These are phyloP conservation scores for Pseudocercospora eumusae DNA, from an alignment of 2,329 filamentous ascomycete genomes.

Conservation along the genomic window DNA sequence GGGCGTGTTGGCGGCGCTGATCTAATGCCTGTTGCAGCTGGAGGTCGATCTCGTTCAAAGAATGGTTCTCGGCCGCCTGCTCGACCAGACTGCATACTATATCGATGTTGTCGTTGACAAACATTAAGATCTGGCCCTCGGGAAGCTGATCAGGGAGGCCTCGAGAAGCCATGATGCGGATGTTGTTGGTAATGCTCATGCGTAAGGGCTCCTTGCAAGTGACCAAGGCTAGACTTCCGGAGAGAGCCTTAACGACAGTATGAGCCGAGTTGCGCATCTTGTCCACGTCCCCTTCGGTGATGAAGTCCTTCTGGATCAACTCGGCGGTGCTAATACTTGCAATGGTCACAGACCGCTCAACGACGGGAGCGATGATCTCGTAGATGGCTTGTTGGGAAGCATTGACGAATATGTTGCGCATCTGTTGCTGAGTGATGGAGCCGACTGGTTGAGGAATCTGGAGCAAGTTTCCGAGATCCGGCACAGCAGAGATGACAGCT, in stretches of 20 bases:
- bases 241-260: conserved; percentile 92
- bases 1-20: conserved; percentile 71
- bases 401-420: conserved; percentile 73
- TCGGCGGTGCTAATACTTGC: conserved; percentile 95
- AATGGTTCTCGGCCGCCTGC: conserved; percentile 90
- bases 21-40: conserved; percentile 83
- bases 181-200: conserved; percentile 96
- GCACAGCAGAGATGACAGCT: conserved; percentile 75
- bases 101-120: conserved; percentile 96
- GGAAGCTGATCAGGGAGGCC: conserved; percentile 72
- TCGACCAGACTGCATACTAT: conserved; percentile 91
- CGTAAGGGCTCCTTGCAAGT: conserved; percentile 96
- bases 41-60: conserved; percentile 90
- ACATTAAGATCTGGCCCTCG: conserved; percentile 96
- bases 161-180: conserved; percentile 72
- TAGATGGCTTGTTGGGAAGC: conserved; percentile 88
- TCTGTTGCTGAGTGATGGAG: conserved; percentile 68
- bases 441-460: conserved; percentile 76
- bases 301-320: conserved; percentile 94
- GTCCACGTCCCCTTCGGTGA: conserved; percentile 86
- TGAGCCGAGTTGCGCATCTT: conserved; percentile 82
- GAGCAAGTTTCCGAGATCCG: conserved; percentile 77
- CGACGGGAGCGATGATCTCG: conserved; percentile 96
- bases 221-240: conserved; percentile 91
- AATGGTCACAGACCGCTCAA: conserved; percentile 96